These are phyloP conservation scores for Epichloe glyceriae DNA, from an alignment of 2,329 filamentous ascomycete genomes.

Conservation along the genomic window DNA sequence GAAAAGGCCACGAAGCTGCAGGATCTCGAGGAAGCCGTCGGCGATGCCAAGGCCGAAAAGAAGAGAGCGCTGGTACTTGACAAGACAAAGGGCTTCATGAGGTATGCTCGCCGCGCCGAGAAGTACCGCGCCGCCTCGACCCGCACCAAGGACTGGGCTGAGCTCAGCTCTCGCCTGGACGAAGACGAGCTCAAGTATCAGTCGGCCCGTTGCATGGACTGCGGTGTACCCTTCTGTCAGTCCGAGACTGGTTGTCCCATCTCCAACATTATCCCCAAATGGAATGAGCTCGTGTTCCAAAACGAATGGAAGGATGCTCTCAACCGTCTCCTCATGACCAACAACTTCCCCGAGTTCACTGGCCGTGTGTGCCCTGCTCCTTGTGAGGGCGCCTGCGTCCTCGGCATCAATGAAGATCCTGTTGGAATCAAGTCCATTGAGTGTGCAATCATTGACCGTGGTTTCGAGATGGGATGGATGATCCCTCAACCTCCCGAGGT, in stretches of 20 bases:
- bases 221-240: slow-evolving; percentile 95
- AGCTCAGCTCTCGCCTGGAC: slow-evolving; percentile 74
- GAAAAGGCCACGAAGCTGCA: slow-evolving; percentile 57
- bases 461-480: slow-evolving; percentile 98
- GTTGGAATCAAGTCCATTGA: slow-evolving; percentile 98
- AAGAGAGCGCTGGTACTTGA: slow-evolving; percentile 86
- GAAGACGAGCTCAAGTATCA: slow-evolving; percentile 97
- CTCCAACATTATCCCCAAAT: slow-evolving; percentile 95
- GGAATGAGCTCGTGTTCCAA: slow-evolving; percentile 71
- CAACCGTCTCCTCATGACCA: slow-evolving; percentile 85
- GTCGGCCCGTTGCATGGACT: slow-evolving; percentile 95
- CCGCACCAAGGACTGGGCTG: slow-evolving; percentile 83
- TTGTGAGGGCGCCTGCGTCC: slow-evolving; percentile 89
- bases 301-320: slow-evolving; percentile 84
- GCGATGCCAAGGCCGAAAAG: slow-evolving; percentile 75
- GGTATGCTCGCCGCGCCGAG: slow-evolving; percentile 83
- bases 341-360: slow-evolving; percentile 98
- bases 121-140: slow-evolving; percentile 82
- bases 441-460: slow-evolving; percentile 93
- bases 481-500: slow-evolving; percentile 63
- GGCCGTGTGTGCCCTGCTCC: slow-evolving; percentile 93
- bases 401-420: slow-evolving; percentile 93
- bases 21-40: slow-evolving; percentile 87
- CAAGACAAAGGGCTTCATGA: slow-evolving; percentile 97
- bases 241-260: slow-evolving; percentile 93